phyloP scores from a whole-genome alignment of 176 grass and related monocot species.

The Zea luxurians region DNA sequence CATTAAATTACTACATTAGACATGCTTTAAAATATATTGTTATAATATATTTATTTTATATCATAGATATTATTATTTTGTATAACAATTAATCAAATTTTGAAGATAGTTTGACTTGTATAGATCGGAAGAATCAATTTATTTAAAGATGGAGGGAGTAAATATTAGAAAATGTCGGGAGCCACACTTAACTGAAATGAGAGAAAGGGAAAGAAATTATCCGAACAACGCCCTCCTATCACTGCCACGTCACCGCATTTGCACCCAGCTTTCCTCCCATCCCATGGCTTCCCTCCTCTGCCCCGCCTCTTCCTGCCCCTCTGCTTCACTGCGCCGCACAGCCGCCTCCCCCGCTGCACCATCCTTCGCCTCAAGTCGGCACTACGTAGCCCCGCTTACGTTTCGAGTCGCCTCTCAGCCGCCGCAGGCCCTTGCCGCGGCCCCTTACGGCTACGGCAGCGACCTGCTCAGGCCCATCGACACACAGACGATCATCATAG shows the following conservation, averaged over 20 bases:
- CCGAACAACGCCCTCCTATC: not conserved
- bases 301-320: constrained; percentile 20
- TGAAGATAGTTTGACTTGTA: no score
- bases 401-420: not conserved
- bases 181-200: no score
- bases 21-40: no score
- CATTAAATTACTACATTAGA: no score
- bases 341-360: not conserved
- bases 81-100: no score
- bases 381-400: not conserved
- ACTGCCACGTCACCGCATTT: constrained; percentile 11
- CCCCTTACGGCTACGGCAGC: constrained; percentile 37
- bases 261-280: not conserved
- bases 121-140: no score
- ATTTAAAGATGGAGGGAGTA: no score
- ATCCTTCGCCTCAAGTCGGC: not conserved
- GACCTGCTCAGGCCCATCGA: constrained; percentile 50
- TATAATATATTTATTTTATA: no score
- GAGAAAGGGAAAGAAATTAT: not conserved
- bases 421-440: constrained; percentile 20
- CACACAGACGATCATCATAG: constrained; percentile 79
- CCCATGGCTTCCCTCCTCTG: constrained; percentile 41
- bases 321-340: constrained; percentile 5
- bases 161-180: no score
- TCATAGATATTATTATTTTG: no score